Percentiles rank a stretch among this genome's conserved stretches.
These are phyloP conservation scores for Globisporangium abappressorium DNA, from an alignment of 352 stramenopile species.

Conservation along the genomic window DNA sequence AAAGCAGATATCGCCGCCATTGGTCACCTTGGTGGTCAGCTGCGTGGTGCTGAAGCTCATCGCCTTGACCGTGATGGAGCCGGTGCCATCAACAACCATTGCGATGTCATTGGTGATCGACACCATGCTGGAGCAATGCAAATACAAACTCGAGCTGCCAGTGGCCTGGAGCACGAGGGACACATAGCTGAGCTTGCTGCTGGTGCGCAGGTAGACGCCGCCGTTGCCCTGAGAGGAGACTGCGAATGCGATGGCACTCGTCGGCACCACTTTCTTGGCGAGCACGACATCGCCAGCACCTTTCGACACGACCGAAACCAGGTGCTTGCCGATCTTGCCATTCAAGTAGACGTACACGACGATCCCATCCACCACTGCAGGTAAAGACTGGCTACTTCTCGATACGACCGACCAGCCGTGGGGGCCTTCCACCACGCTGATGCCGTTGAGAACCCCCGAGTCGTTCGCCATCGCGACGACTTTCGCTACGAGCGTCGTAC, in stretches of 20 bases:
- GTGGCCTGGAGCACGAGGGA: not conserved
- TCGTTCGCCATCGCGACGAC: slow-evolving; percentile 9
- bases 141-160: slow-evolving; percentile 1
- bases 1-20: not conserved
- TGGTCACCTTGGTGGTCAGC: not conserved
- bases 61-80: slow-evolving; percentile 1
- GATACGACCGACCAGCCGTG: slow-evolving; percentile 1
- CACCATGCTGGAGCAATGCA: not conserved
- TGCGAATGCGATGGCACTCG: not conserved
- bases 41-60: not conserved
- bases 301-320: slow-evolving; percentile 1
- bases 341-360: slow-evolving; percentile 8
- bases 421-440: not conserved
- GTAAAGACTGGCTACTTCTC: not conserved
- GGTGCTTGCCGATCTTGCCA: not conserved
- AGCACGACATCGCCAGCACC: slow-evolving; percentile 8
- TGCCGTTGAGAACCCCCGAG: slow-evolving; percentile 1
- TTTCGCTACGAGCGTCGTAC: not conserved
- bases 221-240: not conserved
- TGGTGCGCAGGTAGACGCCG: slow-evolving; percentile 4
- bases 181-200: not conserved
- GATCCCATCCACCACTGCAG: not conserved
- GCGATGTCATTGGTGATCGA: not conserved
- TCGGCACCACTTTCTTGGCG: slow-evolving; percentile 1
- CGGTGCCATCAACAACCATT: not conserved